A percentile compares a stretch with the other conserved stretches of the same genome.
phyloP scores from a whole-genome alignment of 129 eudicot species.

The Apium graveolens region DNA sequence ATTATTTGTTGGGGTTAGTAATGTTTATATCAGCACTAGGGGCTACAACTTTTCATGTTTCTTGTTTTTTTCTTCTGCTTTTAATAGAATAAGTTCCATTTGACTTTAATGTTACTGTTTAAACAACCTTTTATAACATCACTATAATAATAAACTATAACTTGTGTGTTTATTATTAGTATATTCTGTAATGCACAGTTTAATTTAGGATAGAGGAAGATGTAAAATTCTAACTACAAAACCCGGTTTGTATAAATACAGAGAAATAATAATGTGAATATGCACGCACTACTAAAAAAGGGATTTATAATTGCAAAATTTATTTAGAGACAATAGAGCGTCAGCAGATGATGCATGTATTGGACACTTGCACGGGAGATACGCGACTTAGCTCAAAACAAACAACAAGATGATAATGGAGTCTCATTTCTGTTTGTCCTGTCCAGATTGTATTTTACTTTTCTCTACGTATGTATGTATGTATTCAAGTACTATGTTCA shows the following conservation, averaged over 20 bases:
- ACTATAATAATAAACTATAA: not conserved
- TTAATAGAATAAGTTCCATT: too few species aligned
- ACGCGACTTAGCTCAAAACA: not conserved
- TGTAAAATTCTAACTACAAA: not conserved
- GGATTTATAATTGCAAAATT: not conserved
- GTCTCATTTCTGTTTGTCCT: not conserved
- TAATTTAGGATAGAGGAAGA: not conserved
- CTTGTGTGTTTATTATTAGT: too few species aligned
- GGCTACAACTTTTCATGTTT: not conserved
- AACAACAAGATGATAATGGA: not conserved
- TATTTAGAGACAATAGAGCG: not conserved
- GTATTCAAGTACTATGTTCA: not conserved
- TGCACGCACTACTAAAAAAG: not conserved
- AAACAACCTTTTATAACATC: not conserved
- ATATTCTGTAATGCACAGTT: too few species aligned
- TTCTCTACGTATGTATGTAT: too few species aligned
- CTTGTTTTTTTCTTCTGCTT: not conserved
- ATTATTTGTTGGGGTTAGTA: not conserved
- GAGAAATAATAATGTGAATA: not conserved
- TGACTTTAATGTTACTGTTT: not conserved
- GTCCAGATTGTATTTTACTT: not conserved
- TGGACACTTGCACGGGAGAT: not conserved
- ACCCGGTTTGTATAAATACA: not conserved
- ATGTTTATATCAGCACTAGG: not conserved
- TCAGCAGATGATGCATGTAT: not conserved